Evolutionary conservation across 371 early-diverging fungal genomes (phyloP).

Genomic region (Chytridium lagenaria): DNA sequence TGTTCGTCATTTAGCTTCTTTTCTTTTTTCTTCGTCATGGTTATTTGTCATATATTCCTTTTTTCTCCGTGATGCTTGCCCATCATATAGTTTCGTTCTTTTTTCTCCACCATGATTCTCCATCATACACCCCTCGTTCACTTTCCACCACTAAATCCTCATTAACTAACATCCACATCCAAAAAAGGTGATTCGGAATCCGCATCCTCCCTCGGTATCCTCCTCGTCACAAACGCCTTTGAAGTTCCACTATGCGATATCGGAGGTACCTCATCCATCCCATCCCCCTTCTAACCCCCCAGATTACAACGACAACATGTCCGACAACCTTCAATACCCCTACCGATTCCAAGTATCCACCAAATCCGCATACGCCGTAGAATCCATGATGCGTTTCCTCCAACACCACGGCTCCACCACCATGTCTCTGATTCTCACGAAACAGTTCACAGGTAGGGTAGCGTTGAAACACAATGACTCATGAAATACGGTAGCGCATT

Average conservation of each 20-base stretch:
- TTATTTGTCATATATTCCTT: not conserved
- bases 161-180: no score
- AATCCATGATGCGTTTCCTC: constrained; percentile 2
- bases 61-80: not conserved
- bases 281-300: not conserved
- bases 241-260: constrained; percentile 10
- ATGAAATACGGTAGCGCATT: not conserved
- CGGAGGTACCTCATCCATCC: not conserved
- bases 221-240: constrained; percentile 13
- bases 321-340: not conserved
- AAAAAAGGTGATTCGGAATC: constrained; percentile 4
- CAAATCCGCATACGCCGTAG: not conserved
- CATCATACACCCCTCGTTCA: no score
- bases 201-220: not conserved
- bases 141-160: no score
- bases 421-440: not conserved
- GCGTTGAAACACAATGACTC: not conserved
- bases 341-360: constrained; percentile 12
- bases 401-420: not conserved
- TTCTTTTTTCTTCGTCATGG: not conserved
- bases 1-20: not conserved
- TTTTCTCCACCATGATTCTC: not conserved
- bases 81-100: no score
- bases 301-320: not conserved
- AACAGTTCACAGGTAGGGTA: constrained; percentile 7